Conservation (phyloP, 352 stramenopile species). For the Peronospora destructor region DNA sequence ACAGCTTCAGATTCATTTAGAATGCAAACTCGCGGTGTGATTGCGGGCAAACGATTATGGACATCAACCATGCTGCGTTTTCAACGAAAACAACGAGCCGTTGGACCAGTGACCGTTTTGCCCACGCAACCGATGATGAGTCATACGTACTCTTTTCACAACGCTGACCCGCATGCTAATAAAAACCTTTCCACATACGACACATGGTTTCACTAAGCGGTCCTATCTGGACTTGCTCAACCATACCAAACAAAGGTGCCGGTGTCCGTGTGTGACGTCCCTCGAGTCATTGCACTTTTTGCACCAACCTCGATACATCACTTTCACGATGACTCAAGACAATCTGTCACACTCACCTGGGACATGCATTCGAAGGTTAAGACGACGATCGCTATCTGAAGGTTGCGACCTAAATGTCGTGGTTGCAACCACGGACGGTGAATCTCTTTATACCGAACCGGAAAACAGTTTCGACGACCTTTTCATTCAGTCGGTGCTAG, state of each 20-base stretch:
- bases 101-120: neutral
- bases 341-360: neutral
- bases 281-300: constrained; percentile 9
- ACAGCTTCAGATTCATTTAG: neutral
- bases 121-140: neutral
- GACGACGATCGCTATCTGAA: constrained; percentile 17
- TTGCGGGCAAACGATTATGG: neutral
- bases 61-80: neutral
- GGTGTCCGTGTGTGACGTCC: neutral
- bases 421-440: constrained; percentile 5
- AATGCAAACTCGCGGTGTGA: neutral
- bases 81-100: neutral
- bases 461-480: neutral
- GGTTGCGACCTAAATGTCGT: constrained; percentile 13
- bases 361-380: constrained; percentile 3
- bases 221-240: constrained; percentile 10
- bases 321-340: constrained; percentile 8
- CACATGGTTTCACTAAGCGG: constrained; percentile 8
- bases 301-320: constrained; percentile 9
- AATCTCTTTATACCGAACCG: neutral
- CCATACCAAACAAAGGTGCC: constrained; percentile 10
- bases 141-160: neutral
- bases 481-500: neutral
- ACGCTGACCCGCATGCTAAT: constrained; percentile 1
- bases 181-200: constrained; percentile 17